These are phyloP conservation scores for Ustilago cynodontis DNA, from an alignment of 1,284 basidiomycete genomes.

Conservation along the genomic window DNA sequence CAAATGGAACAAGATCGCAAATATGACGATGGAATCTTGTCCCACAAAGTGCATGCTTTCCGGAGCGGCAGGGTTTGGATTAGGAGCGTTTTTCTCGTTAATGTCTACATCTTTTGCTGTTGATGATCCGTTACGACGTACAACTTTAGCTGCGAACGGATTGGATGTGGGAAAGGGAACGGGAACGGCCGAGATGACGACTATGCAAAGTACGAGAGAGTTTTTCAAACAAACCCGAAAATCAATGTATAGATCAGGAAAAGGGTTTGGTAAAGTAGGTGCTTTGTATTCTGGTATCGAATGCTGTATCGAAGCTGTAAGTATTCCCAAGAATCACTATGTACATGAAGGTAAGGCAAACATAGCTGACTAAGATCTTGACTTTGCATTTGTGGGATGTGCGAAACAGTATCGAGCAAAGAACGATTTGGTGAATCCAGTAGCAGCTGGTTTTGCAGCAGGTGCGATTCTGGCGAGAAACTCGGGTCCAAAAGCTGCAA, in stretches of 20 bases:
- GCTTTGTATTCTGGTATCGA: slow-evolving; percentile 92
- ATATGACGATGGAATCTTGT: slow-evolving; percentile 84
- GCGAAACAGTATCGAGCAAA: slow-evolving; percentile 64
- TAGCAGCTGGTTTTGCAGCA: slow-evolving; percentile 61
- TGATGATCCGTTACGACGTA: slow-evolving; percentile 80
- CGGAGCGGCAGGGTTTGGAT: slow-evolving; percentile 82
- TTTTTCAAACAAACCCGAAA: slow-evolving; percentile 95
- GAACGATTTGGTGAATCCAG: slow-evolving; percentile 67
- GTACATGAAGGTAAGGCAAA: no score
- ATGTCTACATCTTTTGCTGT: slow-evolving; percentile 96
- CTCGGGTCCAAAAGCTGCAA: slow-evolving; percentile 63
- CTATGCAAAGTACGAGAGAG: slow-evolving; percentile 80
- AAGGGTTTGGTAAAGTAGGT: slow-evolving; percentile 94
- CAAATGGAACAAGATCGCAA: slow-evolving; percentile 81
- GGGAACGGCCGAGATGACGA: slow-evolving; percentile 41
- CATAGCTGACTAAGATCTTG: not conserved
- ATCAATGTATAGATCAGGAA: slow-evolving; percentile 89
- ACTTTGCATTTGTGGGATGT: not conserved
- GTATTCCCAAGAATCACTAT: slow-evolving; percentile 66
- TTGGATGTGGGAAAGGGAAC: slow-evolving; percentile 12
- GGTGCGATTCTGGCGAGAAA: slow-evolving; percentile 66
- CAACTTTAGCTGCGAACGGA: slow-evolving; percentile 50
- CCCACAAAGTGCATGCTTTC: slow-evolving; percentile 83
- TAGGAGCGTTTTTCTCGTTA: slow-evolving; percentile 94
- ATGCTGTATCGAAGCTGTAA: slow-evolving; percentile 92